Base-by-base conservation (phyloP, 2,329 filamentous ascomycete genomes). In the Colletotrichum aenigma region DNA sequence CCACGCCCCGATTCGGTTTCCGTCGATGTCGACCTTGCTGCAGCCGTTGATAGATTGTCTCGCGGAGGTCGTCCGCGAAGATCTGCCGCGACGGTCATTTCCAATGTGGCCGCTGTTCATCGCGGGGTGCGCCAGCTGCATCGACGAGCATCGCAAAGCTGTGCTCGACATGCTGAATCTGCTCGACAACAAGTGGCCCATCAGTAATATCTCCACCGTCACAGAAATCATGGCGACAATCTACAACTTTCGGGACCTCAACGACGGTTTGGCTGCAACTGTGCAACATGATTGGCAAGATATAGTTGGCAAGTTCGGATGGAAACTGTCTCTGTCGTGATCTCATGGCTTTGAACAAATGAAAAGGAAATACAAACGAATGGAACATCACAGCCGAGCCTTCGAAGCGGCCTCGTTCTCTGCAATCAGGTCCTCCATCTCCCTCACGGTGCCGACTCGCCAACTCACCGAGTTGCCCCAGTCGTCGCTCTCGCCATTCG, bases 401-500 rank as follows among this genome's bases (percentile, higher is more conserved):
- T 64, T 64, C 32, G 60, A 34, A 13, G 21, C 9, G 30, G 21
- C 32, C 28, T 67, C 43, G 43, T 32, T 56, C 1, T 56, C 65
- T 8, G 65, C 65, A 36, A 67, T 56, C 3, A 67, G 13, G 32
- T 81, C 79, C 1, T 38, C 52, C 64, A 82, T 69, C 32, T 82
- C 81, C 12, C 67, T 78, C 4, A 79, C 78, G 6, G 79, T 78
- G 6, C 84, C 84, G 16, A 85, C 73, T 15, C 84, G 80, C 84
- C 84, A 86, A 55, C 84, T 86, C 0, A 86, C 82, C 65, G 81
- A 79, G 34, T 76, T 78, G 1, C 79, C 81, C 80, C 81, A 82
- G 43, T 52, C 43, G 4, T 13, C n/a, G 10, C 4, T 24, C 43
- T 52, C 43, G n/a, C n/a, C 43, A 52, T 3, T 3, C 92, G 91